Percentiles rank a stretch among this genome's conserved stretches.
phyloP scores from a whole-genome alignment of 768 basidiomycete genomes.

The Kwoniella europaea region DNA sequence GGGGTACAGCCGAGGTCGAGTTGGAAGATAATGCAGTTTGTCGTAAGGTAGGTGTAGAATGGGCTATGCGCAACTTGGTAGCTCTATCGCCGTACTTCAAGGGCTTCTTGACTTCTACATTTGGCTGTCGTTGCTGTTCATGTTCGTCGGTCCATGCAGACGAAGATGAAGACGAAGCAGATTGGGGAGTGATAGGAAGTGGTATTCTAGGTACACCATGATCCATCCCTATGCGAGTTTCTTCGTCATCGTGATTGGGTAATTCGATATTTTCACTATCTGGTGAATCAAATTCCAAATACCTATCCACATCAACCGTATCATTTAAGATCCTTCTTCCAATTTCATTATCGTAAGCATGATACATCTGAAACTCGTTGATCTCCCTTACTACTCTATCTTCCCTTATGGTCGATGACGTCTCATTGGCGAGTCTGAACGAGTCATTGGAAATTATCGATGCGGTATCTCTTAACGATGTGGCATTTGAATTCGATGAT shows the following conservation, averaged over 20 bases:
- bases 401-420: constrained; percentile 10
- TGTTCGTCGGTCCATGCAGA: background rate
- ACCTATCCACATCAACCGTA: constrained; percentile 21
- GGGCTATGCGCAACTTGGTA: constrained; percentile 35
- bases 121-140: background rate
- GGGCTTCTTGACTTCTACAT: constrained; percentile 12
- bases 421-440: constrained; percentile 1
- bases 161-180: no score
- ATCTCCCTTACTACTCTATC: constrained; percentile 21
- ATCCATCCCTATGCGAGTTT: constrained; percentile 2
- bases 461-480: background rate
- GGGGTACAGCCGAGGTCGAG: constrained; percentile 3
- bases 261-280: constrained; percentile 16
- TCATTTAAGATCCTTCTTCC: constrained; percentile 20
- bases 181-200: constrained; percentile 5
- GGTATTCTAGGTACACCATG: constrained; percentile 15
- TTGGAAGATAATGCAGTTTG: constrained; percentile 4
- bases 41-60: constrained; percentile 42
- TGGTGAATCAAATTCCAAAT: constrained; percentile 38
- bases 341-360: constrained; percentile 12
- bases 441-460: constrained; percentile 2
- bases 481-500: constrained; percentile 5
- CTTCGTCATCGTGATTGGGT: constrained; percentile 20
- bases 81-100: constrained; percentile 47
- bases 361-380: constrained; percentile 16